phyloP scores from a whole-genome alignment of 1,139 yeast genomes.

The Geotrichum reessii region DNA sequence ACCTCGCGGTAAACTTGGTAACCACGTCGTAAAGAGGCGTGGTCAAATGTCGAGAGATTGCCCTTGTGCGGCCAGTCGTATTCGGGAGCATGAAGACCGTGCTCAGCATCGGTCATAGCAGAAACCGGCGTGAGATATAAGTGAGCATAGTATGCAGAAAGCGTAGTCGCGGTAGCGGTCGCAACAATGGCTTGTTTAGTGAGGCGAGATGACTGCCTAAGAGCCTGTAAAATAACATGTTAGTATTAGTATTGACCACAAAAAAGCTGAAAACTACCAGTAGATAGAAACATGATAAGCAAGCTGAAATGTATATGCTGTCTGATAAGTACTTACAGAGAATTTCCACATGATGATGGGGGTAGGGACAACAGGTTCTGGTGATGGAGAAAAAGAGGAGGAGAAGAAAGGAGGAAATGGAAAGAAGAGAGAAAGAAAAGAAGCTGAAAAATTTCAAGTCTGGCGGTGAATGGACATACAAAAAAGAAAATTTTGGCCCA shows the following conservation, averaged over 20 bases:
- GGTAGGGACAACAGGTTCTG: neutral
- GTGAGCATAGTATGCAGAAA: slow-evolving; percentile 33
- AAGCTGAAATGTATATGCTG: too few species aligned
- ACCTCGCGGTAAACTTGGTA: slow-evolving; percentile 98
- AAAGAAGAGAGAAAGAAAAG: neutral
- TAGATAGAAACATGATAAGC: too few species aligned
- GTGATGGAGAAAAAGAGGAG: neutral
- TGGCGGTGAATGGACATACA: neutral
- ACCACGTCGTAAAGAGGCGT: slow-evolving; percentile 96
- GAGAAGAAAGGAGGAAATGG: neutral
- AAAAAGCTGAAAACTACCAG: too few species aligned
- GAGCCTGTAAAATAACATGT: slow-evolving; percentile 19
- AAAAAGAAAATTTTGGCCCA: slow-evolving; percentile 2
- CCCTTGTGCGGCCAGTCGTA: slow-evolving; percentile 91
- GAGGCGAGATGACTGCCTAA: slow-evolving; percentile 29
- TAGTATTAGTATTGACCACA: too few species aligned
- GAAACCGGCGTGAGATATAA: slow-evolving; percentile 47
- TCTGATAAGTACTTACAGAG: slow-evolving; percentile 8
- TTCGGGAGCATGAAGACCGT: slow-evolving; percentile 93
- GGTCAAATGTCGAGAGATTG: slow-evolving; percentile 89
- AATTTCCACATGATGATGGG: slow-evolving; percentile 17
- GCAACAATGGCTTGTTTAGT: slow-evolving; percentile 35
- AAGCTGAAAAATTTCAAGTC: slow-evolving; percentile 4
- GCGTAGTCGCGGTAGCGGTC: slow-evolving; percentile 31
- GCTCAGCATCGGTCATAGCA: slow-evolving; percentile 99